A percentile compares a stretch with the other conserved stretches of the same genome.
These are phyloP conservation scores for Coemansia sp. DNA, from an alignment of 192 early-diverging fungal genomes.

Conservation along the genomic window DNA sequence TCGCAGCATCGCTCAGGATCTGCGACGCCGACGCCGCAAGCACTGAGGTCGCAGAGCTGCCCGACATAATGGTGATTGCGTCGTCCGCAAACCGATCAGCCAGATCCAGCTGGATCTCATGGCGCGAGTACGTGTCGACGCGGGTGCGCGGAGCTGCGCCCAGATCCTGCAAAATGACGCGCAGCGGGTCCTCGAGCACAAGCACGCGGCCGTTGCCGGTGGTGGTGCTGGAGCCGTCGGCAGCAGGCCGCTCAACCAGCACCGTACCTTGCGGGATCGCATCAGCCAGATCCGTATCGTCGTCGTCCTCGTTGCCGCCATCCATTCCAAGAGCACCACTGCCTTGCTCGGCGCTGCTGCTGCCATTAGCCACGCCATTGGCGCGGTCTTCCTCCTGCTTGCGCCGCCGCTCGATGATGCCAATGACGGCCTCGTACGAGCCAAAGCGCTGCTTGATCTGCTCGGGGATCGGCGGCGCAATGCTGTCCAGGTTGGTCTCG, in stretches of 20 bases:
- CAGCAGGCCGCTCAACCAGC: slow-evolving; percentile 46
- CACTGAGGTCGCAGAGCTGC: slow-evolving; percentile 51
- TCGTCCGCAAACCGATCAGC: slow-evolving; percentile 65
- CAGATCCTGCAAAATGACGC: slow-evolving; percentile 69
- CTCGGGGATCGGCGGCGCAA: slow-evolving; percentile 62
- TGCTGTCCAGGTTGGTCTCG: slow-evolving; percentile 74
- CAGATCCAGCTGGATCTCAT: slow-evolving; percentile 57
- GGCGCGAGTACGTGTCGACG: slow-evolving; percentile 49
- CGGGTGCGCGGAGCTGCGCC: slow-evolving; percentile 60
- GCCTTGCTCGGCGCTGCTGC: background rate
- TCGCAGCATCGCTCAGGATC: slow-evolving; percentile 57
- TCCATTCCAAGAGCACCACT: slow-evolving; percentile 2
- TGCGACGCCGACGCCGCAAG: slow-evolving; percentile 56
- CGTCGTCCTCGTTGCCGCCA: slow-evolving; percentile 36
- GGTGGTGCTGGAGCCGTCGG: slow-evolving; percentile 9
- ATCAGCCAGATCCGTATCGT: slow-evolving; percentile 48
- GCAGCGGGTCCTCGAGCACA: slow-evolving; percentile 64
- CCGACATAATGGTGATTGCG: slow-evolving; percentile 57
- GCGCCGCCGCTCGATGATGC: slow-evolving; percentile 54
- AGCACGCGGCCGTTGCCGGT: slow-evolving; percentile 36
- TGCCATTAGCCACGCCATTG: slow-evolving; percentile 8
- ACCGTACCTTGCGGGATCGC: slow-evolving; percentile 58
- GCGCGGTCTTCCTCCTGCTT: slow-evolving; percentile 38
- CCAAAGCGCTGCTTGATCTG: slow-evolving; percentile 58
- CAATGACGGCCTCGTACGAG: slow-evolving; percentile 53